Percentiles rank a stretch among this genome's conserved stretches.
Conservation (phyloP, 306 rosid genomes). For the Begonia masoniana region DNA sequence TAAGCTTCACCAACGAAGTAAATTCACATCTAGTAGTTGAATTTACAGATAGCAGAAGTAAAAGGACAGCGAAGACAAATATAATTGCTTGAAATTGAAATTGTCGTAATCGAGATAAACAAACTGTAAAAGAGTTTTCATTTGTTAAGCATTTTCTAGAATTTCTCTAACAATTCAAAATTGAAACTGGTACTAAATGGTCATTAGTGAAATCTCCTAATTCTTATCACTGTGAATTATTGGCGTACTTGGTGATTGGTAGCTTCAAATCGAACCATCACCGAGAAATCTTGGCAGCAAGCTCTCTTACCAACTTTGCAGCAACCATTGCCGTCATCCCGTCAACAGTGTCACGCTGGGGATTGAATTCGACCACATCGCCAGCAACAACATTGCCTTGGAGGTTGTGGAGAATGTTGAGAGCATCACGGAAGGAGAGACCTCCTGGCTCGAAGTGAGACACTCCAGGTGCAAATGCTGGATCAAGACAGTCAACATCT, state of each 20-base stretch:
- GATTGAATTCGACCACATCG: constrained; percentile 86
- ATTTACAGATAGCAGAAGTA: no score
- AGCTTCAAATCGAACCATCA: constrained; percentile 6
- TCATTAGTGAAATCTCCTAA: no score
- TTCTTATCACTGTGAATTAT: no score
- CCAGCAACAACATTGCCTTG: constrained; percentile 75
- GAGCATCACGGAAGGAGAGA: constrained; percentile 78
- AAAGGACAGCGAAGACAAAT: no score
- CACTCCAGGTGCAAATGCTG: constrained; percentile 97
- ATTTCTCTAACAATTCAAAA: no score
- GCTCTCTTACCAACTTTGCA: constrained; percentile 86
- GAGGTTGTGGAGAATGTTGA: constrained; percentile 86
- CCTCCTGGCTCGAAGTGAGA: constrained; percentile 98
- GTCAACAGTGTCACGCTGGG: constrained; percentile 87
- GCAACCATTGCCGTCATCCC: constrained; percentile 99
- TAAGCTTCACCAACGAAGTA: not conserved
- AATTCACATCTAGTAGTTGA: no score
- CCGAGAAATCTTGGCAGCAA: constrained; percentile 77
- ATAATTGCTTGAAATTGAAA: no score
- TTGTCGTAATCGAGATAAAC: no score
- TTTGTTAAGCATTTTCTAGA: no score
- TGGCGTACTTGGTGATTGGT: no score
- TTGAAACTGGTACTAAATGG: no score
- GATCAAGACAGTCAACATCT: constrained; percentile 87
- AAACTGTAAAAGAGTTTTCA: no score